These are phyloP conservation scores for Gaertneriomyces sp. DNA, from an alignment of 192 early-diverging fungal genomes.

Conservation along the genomic window DNA sequence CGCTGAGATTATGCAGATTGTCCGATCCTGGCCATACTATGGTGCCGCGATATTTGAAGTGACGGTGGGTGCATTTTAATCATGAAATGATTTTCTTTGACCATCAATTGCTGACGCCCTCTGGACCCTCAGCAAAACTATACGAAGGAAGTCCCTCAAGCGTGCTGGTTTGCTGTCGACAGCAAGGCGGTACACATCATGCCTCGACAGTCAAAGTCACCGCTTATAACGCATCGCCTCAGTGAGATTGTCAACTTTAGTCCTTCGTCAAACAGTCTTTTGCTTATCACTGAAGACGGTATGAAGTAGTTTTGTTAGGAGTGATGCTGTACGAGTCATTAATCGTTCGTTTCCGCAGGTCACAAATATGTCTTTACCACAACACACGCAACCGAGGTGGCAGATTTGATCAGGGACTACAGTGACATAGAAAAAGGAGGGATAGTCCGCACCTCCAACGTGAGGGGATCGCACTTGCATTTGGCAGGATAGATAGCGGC, in stretches of 20 bases:
- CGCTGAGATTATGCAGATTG: conserved; percentile 27
- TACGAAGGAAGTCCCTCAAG: conserved; percentile 39
- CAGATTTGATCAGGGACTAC: conserved; percentile 44
- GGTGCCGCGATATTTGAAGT: conserved; percentile 46
- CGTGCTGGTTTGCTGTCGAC: conserved; percentile 46
- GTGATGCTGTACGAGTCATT: neutral
- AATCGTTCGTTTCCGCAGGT: conserved; percentile 12
- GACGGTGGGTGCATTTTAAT: conserved; percentile 22
- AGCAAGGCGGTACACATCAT: conserved; percentile 39
- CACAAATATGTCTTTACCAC: conserved; percentile 49
- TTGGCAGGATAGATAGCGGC: neutral
- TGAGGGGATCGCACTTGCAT: neutral
- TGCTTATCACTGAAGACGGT: conserved; percentile 40
- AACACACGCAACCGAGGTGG: conserved; percentile 36
- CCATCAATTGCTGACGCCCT: neutral
- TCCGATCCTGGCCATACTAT: conserved; percentile 37
- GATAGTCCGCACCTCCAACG: neutral
- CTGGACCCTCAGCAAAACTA: conserved; percentile 40
- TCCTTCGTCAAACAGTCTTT: conserved; percentile 40
- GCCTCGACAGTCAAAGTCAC: conserved; percentile 31
- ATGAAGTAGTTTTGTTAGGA: no score
- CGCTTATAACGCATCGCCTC: conserved; percentile 35
- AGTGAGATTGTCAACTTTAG: conserved; percentile 41
- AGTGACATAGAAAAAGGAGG: conserved; percentile 22
- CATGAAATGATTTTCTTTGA: neutral